These are phyloP conservation scores for Jackrogersella minutella DNA, from an alignment of 495 filamentous ascomycete species.

Conservation along the genomic window DNA sequence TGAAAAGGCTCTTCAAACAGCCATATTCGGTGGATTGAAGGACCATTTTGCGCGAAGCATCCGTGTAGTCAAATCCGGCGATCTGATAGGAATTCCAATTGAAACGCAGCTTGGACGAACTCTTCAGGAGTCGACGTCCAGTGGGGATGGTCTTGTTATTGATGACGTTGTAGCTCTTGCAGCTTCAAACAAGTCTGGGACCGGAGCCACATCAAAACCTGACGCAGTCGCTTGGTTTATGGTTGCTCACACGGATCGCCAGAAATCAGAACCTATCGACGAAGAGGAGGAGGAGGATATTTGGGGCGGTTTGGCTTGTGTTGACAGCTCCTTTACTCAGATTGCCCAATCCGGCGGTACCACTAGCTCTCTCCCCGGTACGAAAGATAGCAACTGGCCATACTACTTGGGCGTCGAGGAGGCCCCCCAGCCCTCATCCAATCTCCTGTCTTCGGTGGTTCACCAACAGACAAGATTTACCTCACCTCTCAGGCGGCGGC, in stretches of 20 bases:
- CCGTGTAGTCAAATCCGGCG: slow-evolving; percentile 81
- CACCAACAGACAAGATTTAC: slow-evolving; percentile 55
- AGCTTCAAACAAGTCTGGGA: slow-evolving; percentile 40
- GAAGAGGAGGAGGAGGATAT: slow-evolving; percentile 63
- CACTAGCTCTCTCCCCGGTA: slow-evolving; percentile 76
- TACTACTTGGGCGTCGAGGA: slow-evolving; percentile 82
- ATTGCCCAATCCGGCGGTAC: slow-evolving; percentile 89
- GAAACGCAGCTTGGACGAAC: slow-evolving; percentile 81
- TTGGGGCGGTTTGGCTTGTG: slow-evolving; percentile 84
- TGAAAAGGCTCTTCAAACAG: slow-evolving; percentile 82
- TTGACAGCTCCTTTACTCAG: slow-evolving; percentile 83
- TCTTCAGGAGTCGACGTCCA: slow-evolving; percentile 67
- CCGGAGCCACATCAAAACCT: slow-evolving; percentile 41
- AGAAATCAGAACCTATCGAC: slow-evolving; percentile 61
- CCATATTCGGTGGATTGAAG: slow-evolving; percentile 83
- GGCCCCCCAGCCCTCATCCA: slow-evolving; percentile 49
- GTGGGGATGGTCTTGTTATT: slow-evolving; percentile 66
- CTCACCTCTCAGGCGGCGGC: slow-evolving; percentile 73
- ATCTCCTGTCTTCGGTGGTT: slow-evolving; percentile 50
- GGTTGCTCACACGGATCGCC: slow-evolving; percentile 72
- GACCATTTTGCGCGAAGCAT: slow-evolving; percentile 81
- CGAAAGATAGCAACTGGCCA: slow-evolving; percentile 78
- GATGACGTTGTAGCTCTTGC: slow-evolving; percentile 67
- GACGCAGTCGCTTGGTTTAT: slow-evolving; percentile 89
- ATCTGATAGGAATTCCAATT: slow-evolving; percentile 85